Base-by-base conservation (phyloP, 78 protist species). In the Dictyostelium citrinum region DNA sequence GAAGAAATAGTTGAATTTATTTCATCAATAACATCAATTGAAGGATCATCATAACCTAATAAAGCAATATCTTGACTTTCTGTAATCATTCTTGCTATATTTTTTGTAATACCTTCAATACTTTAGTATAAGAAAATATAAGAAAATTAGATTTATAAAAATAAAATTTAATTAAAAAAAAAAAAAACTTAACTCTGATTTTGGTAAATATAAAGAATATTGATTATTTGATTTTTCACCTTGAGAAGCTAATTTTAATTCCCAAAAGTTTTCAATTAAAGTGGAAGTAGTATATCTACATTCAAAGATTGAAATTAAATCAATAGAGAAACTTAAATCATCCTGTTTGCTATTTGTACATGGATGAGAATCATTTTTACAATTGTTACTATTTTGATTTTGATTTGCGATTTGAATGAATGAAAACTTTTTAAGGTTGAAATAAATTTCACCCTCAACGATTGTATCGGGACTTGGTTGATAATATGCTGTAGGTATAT, bases 41-140 rank as follows among this genome's bases (percentile, higher is more conserved):
- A 20, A 27, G 83, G 55, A 14, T 58, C 68, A 45, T 83, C 67
- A 78, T 61, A 29, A 76, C 75, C 45, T 60, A 22, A 37, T 88
- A 83, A 88, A 78, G 72, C 93, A 45, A 88, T 88, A 78, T 88
- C 93, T 68, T 88, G 93, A 88, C 85, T 78, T 35, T 88, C 93
- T 49, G 93, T 88, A 43, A 88, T 61, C 24, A 88, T 22, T 78
- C 93, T 88, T 37, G 81, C 81, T 37, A 88, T 88, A 78, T 41
- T 78, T 64, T 49, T 88, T 46, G 93, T 88, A 24, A 88, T 88
- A 14, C 67, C n/a, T 39, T 81, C 86, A 49, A 88, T 39, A n/a
- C 92, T 85, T 16, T 51, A 39, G 43, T 4, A 46, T 46, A 3
- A 24, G 10, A 68, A 67, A n/a, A 81, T 6, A 8, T 61, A 41